A percentile compares a stretch with the other conserved stretches of the same genome.
Conservation (phyloP, 495 filamentous ascomycete species). For the Neurospora tetraspora region DNA sequence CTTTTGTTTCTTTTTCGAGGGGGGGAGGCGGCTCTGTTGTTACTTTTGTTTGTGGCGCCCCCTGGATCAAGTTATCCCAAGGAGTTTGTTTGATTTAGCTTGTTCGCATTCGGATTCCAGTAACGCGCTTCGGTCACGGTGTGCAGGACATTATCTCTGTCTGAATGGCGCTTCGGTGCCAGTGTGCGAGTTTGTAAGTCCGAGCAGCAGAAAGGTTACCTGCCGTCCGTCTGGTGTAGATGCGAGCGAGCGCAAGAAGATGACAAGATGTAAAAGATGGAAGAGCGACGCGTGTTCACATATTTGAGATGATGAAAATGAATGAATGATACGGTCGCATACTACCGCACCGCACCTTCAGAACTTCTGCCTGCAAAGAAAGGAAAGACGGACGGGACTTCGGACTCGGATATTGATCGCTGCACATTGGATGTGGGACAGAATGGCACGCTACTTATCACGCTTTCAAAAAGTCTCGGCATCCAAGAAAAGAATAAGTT, state of each 20-base stretch:
- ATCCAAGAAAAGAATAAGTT: not conserved
- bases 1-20: not conserved
- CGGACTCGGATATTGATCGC: not conserved
- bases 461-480: not conserved
- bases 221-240: not conserved
- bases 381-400: not conserved
- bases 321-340: not conserved
- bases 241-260: not conserved
- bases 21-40: not conserved
- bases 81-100: not conserved
- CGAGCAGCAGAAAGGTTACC: not conserved
- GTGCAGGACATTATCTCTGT: not conserved
- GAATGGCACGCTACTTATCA: not conserved
- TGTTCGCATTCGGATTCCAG: not conserved
- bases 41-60: not conserved
- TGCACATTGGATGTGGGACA: not conserved
- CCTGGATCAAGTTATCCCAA: not conserved
- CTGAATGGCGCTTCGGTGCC: not conserved
- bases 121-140: not conserved
- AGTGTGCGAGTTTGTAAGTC: not conserved
- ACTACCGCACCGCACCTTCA: not conserved
- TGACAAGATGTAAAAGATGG: not conserved
- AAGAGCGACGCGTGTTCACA: not conserved
- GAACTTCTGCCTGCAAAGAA: not conserved
- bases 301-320: not conserved